phyloP scores from a whole-genome alignment of 1,284 basidiomycete genomes.

The Ceratobasidium sp. region DNA sequence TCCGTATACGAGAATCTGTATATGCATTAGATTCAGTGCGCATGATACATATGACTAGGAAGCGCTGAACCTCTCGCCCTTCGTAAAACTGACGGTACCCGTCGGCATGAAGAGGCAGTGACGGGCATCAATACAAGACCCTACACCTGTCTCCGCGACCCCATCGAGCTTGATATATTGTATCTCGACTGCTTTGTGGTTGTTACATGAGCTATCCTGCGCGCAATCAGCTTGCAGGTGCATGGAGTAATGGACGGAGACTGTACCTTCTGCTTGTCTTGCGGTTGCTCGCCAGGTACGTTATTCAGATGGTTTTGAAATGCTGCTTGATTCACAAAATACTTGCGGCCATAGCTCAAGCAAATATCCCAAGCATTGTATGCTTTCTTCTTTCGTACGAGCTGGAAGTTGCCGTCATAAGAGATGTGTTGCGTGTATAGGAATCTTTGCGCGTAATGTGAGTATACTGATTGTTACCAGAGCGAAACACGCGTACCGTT shows the following conservation, averaged over 20 bases:
- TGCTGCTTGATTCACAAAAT: not conserved
- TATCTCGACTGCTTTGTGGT: conserved; percentile 20
- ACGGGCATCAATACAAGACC: not conserved
- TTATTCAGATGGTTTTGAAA: not conserved
- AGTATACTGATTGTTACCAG: too few relatives aligned
- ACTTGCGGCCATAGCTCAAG: not conserved
- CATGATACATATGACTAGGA: not conserved
- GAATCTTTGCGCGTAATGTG: not conserved
- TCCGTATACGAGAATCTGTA: conserved; percentile 10
- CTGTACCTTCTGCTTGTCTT: not conserved
- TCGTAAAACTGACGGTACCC: conserved; percentile 4
- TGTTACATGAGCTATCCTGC: conserved; percentile 17
- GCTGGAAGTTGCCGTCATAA: conserved; percentile 21
- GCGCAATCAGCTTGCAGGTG: not conserved
- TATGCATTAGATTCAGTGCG: not conserved
- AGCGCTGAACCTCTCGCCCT: conserved; percentile 8
- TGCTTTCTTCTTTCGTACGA: conserved; percentile 12
- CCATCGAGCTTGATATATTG: not conserved
- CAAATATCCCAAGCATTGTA: not conserved
- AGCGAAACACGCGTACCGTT: not conserved
- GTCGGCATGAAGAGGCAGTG: conserved; percentile 4
- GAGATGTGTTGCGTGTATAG: conserved; percentile 5
- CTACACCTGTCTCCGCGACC: conserved; percentile 6
- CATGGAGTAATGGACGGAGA: too few relatives aligned
- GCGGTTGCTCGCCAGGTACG: not conserved